Conservation (phyloP, 176 grass and related monocot genomes). For the Tillandsia leiboldiana region DNA sequence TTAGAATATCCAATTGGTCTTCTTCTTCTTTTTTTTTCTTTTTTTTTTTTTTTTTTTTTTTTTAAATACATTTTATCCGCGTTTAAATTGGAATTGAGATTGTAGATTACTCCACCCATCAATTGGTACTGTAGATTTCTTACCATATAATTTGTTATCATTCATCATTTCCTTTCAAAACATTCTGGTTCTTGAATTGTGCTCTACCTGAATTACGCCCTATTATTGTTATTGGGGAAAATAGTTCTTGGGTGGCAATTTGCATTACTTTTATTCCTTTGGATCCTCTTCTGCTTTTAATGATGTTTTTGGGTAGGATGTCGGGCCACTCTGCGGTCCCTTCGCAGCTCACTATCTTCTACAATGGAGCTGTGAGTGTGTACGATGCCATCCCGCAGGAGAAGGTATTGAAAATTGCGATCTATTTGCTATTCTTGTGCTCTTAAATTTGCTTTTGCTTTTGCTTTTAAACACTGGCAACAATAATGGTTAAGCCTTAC, state of each 20-base stretch:
- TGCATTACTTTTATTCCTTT: not conserved
- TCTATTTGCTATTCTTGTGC: not conserved
- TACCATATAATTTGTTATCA: not conserved
- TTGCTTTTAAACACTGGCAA: not conserved
- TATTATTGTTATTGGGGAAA: not conserved
- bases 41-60: too few relatives aligned
- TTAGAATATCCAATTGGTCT: not conserved
- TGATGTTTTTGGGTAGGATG: constrained; percentile 37
- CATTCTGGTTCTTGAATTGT: not conserved
- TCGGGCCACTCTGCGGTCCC: constrained; percentile 19
- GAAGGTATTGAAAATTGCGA: constrained; percentile 38
- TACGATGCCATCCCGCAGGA: constrained; percentile 68
- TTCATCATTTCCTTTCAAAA: not conserved
- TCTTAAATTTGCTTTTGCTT: not conserved
- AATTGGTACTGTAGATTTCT: not conserved
- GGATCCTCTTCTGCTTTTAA: constrained; percentile 8
- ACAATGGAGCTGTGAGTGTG: constrained; percentile 66
- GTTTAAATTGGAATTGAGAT: not conserved
- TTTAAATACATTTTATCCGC: not conserved
- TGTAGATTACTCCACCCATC: not conserved
- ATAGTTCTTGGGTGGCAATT: not conserved
- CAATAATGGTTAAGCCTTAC: too few relatives aligned
- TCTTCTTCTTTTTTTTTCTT: too few relatives aligned
- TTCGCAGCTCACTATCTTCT: constrained; percentile 84
- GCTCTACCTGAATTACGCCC: not conserved